A percentile compares a stretch with the other conserved stretches of the same genome.
Evolutionary conservation across 345 rosid genomes (phyloP).

Genomic region (Punica granatum): DNA sequence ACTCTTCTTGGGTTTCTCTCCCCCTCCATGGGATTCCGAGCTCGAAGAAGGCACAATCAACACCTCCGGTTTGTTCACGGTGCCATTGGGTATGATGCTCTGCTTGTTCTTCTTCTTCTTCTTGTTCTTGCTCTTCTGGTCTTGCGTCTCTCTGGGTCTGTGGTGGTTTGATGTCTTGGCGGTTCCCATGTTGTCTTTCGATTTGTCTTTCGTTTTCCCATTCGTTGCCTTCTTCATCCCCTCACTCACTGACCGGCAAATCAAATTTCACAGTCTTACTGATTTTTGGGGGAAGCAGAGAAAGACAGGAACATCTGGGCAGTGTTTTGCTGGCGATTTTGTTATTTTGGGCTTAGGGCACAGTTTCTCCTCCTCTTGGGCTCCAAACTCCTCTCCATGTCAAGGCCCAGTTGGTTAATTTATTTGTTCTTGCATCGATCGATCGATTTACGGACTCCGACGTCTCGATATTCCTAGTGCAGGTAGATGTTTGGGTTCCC

Average conservation of each 20-base stretch:
- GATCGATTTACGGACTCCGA: too few relatives aligned
- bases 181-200: slow-evolving; percentile 8
- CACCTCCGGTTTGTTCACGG: slow-evolving; percentile 7
- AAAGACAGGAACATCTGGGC: too few relatives aligned
- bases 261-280: slow-evolving; percentile 2
- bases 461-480: too few relatives aligned
- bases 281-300: not conserved
- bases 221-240: not conserved
- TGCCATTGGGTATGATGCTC: slow-evolving; percentile 10
- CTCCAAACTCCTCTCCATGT: too few relatives aligned
- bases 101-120: slow-evolving; percentile 1
- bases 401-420: too few relatives aligned
- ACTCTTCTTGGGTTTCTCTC: slow-evolving; percentile 11
- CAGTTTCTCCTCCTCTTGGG: too few relatives aligned
- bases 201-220: slow-evolving; percentile 3
- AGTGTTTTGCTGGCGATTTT: too few relatives aligned
- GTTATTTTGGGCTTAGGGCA: not conserved
- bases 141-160: not conserved
- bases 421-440: too few relatives aligned
- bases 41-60: slow-evolving; percentile 12
- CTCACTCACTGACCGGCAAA: not conserved
- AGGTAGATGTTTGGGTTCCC: too few relatives aligned
- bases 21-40: slow-evolving; percentile 11
- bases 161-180: not conserved
- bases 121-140: slow-evolving; percentile 1